A percentile compares a stretch with the other conserved stretches of the same genome.
These are phyloP conservation scores for Syncephalis plumigaleata DNA, from an alignment of 371 early-diverging fungal species.

Conservation along the genomic window DNA sequence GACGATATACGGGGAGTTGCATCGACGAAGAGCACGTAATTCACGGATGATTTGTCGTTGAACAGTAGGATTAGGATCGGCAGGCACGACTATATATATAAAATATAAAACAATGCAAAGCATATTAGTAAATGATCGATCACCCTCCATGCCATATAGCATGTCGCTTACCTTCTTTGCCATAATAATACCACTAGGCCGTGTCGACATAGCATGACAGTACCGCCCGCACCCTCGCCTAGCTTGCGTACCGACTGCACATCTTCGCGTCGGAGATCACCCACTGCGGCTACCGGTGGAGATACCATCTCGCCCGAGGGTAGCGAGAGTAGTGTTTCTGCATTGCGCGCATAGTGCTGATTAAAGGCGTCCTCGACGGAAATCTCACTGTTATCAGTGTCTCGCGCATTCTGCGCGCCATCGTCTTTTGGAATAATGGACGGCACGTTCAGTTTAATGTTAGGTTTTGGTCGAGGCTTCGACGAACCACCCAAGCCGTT, in stretches of 20 bases:
- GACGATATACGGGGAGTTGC: slow-evolving; percentile 84
- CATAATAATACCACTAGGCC: slow-evolving; percentile 68
- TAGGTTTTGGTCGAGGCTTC: too few species aligned
- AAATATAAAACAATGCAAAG: neutral
- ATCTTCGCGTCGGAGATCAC: too few species aligned
- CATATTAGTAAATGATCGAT: neutral
- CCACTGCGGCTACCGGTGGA: too few species aligned
- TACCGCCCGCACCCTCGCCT: slow-evolving; percentile 90
- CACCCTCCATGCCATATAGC: neutral
- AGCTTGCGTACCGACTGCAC: slow-evolving; percentile 42
- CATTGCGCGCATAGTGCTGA: too few species aligned
- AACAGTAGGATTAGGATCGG: slow-evolving; percentile 45
- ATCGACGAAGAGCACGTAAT: slow-evolving; percentile 68
- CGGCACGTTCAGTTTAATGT: too few species aligned
- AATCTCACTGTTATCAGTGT: too few species aligned
- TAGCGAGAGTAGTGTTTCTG: too few species aligned
- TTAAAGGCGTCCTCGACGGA: too few species aligned
- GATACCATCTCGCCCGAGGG: too few species aligned
- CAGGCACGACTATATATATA: slow-evolving; percentile 27
- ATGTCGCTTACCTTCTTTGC: slow-evolving; percentile 84
- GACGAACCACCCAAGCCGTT: too few species aligned
- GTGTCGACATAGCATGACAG: slow-evolving; percentile 74
- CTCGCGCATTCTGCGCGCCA: too few species aligned
- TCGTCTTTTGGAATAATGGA: too few species aligned
- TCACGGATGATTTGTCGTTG: slow-evolving; percentile 83